Base-by-base conservation (phyloP, 768 basidiomycete genomes). In the Xerocomellus chrysenteron region DNA sequence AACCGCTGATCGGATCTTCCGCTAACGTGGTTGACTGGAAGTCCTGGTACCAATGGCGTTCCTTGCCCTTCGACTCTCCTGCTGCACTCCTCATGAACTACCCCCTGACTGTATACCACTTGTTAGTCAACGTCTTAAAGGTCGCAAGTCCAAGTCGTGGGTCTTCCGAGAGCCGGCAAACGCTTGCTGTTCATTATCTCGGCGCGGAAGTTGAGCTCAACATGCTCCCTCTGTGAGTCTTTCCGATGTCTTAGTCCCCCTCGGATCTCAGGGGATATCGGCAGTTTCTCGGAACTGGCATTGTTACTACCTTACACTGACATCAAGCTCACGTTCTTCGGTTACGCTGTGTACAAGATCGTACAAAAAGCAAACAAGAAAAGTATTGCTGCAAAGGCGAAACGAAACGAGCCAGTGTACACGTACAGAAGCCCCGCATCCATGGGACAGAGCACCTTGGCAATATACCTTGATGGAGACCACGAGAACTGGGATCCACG, bases 1-100 rank as follows among this genome's bases (percentile, higher is more conserved):
- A 75, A 47, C 70, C 62, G 2, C 47, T 50, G 33, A 65, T 72
- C 13, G 56, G 60, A 60, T 60, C 70, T 57, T 56, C 68, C 48
- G 63, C 52, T 32, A 66, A 71, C 19, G 62, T 76, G 35, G 59
- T 63, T 28, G 75, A 71, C 54, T 81, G 80, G 80, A 68, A 66
- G 33, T 73, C 75, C 26, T 81, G 78, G 67, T 76, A 80, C 61
- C 57, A 70, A 46, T 80, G 79, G 80, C 74, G 80, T 37, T 69
- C 72, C 46, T 62, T 81, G 21, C 73, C 79, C 36, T 64, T 78
- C 39, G 64, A 66, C 26, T 78, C 78, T 21, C 76, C 78, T 9
- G 78, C 76, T 0, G 76, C 73, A 26, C 67, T 80, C 37, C 67
- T 78, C n/a, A 67, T 81, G 61, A 74, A 78, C 50, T 79, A 72